These are phyloP conservation scores for Phytophthora citrophthora DNA, from an alignment of 352 stramenopile genomes.

Conservation along the genomic window DNA sequence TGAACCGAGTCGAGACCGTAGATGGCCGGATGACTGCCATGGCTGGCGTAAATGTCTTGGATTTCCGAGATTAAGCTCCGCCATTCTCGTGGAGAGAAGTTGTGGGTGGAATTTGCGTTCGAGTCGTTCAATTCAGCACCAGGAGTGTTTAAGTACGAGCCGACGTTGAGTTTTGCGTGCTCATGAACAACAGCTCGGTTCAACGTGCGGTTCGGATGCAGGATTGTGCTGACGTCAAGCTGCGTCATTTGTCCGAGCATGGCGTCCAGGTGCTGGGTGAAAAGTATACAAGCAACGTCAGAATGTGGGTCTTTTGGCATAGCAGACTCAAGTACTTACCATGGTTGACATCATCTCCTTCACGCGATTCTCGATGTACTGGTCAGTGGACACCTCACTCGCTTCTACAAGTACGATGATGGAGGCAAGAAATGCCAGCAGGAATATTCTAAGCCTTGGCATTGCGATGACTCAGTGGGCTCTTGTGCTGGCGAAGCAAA, in stretches of 20 bases:
- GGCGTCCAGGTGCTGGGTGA: constrained; percentile 33
- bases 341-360: constrained; percentile 39
- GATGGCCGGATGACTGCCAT: constrained; percentile 69
- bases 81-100: constrained; percentile 78
- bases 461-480: constrained; percentile 7
- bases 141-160: constrained; percentile 90
- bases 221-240: constrained; percentile 85
- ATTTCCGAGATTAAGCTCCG: constrained; percentile 74
- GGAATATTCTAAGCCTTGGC: constrained; percentile 1
- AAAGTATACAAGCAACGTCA: constrained; percentile 6
- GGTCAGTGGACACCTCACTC: not conserved
- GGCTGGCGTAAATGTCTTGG: constrained; percentile 73
- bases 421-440: constrained; percentile 7
- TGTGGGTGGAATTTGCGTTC: constrained; percentile 30
- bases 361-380: constrained; percentile 25
- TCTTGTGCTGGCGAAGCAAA: constrained; percentile 17
- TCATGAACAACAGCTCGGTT: constrained; percentile 67
- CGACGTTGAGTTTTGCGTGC: constrained; percentile 83
- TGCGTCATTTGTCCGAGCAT: constrained; percentile 93
- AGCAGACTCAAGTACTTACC: constrained; percentile 16
- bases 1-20: constrained; percentile 93
- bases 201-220: constrained; percentile 67
- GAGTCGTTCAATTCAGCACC: constrained; percentile 34
- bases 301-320: not conserved
- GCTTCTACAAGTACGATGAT: not conserved